Conservation (phyloP, 2,329 filamentous ascomycete genomes). For the Aspergillus luchuensis region DNA sequence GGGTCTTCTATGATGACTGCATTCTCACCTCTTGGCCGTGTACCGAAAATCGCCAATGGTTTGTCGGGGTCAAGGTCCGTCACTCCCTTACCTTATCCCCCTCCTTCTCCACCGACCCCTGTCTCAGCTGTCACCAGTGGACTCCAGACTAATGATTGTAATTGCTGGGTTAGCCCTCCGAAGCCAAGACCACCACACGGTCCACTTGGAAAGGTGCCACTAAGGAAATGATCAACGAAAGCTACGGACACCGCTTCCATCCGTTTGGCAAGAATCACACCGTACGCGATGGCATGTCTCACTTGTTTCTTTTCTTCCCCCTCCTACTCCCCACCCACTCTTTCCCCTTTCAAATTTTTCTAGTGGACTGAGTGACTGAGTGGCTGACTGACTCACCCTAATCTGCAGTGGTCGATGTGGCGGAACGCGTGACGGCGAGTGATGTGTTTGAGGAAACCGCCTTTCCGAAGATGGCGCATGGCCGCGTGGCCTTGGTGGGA, state of each 20-base stretch:
- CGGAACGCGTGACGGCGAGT: slow-evolving; percentile 8
- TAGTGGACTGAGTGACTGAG: no score
- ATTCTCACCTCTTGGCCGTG: slow-evolving; percentile 9
- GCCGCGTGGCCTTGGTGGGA: slow-evolving; percentile 3
- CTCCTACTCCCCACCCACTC: no score
- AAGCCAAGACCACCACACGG: neutral
- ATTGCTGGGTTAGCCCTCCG: neutral
- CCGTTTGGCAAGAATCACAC: neutral
- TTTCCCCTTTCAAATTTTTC: neutral
- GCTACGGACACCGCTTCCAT: slow-evolving; percentile 3
- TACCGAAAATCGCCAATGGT: slow-evolving; percentile 8
- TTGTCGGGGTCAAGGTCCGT: slow-evolving; percentile 6
- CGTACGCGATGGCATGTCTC: neutral
- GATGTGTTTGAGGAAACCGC: slow-evolving; percentile 7
- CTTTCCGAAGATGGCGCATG: slow-evolving; percentile 5
- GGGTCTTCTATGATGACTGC: slow-evolving; percentile 6
- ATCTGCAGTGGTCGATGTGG: neutral
- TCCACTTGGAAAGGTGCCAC: slow-evolving; percentile 7
- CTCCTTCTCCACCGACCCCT: no score
- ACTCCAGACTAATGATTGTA: neutral
- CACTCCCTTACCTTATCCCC: no score
- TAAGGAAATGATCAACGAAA: slow-evolving; percentile 2
- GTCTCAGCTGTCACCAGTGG: neutral
- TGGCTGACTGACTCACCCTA: no score
- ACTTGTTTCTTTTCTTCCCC: no score